Evolutionary conservation across 345 rosid species (phyloP).

Genomic region (Sisymbrium altissimum): DNA sequence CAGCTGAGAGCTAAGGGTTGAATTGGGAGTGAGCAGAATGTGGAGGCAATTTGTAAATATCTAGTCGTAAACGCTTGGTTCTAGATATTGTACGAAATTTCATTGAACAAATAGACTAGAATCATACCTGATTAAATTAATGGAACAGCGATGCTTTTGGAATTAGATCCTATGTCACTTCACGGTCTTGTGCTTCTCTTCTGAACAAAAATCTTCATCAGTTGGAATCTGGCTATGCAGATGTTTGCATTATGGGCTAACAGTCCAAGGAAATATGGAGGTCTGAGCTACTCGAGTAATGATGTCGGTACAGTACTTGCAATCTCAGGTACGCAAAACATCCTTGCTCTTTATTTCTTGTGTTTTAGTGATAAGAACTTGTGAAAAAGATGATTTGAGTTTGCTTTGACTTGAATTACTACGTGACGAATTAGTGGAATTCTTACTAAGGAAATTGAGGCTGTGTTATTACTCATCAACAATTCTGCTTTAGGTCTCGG

Average conservation of each 20-base stretch:
- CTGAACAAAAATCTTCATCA: neutral
- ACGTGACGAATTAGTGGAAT: too few relatives aligned
- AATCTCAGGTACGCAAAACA: conserved; percentile 52
- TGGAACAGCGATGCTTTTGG: neutral
- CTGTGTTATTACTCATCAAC: conserved; percentile 1
- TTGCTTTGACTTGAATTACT: neutral
- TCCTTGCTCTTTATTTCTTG: neutral
- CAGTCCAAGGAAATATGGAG: conserved; percentile 70
- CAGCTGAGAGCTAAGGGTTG: neutral
- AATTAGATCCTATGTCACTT: neutral
- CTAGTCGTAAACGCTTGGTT: neutral
- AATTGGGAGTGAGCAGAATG: neutral
- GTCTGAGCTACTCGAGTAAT: conserved; percentile 64
- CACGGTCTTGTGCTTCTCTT: neutral
- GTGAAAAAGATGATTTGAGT: neutral
- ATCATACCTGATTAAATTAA: neutral
- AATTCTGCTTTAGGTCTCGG: conserved; percentile 55
- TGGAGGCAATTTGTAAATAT: neutral
- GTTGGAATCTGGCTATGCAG: conserved; percentile 37
- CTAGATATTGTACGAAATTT: neutral
- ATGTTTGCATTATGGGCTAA: conserved; percentile 90
- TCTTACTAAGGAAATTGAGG: too few relatives aligned
- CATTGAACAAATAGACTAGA: neutral
- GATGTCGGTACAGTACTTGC: conserved; percentile 79
- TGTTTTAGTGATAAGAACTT: conserved; percentile 3